Percentiles rank a stretch among this genome's conserved stretches.
phyloP scores from a whole-genome alignment of 2,329 filamentous ascomycete genomes.

The Blumeria hordei region DNA sequence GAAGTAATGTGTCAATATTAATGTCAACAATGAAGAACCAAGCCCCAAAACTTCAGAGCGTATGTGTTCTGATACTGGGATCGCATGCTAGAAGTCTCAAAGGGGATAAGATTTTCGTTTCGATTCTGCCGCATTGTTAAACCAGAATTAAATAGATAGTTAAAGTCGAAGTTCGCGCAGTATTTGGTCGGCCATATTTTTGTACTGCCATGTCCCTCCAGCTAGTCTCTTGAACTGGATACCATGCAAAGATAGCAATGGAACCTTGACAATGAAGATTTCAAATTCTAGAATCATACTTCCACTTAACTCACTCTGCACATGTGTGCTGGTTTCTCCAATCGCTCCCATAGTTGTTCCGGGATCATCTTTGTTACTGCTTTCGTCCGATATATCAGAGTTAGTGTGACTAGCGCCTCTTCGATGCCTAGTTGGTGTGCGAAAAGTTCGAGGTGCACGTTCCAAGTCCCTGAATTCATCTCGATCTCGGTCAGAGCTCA shows the following conservation, averaged over 20 bases:
- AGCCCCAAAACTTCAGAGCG: too few species aligned
- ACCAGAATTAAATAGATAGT: background rate
- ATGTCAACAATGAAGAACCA: too few species aligned
- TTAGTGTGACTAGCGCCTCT: conserved; percentile 57
- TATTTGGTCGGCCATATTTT: conserved; percentile 94
- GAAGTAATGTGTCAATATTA: too few species aligned
- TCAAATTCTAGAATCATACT: conserved; percentile 78
- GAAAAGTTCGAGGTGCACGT: conserved; percentile 24
- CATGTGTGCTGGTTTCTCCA: conserved; percentile 77
- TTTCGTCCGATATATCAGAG: conserved; percentile 68
- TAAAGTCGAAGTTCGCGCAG: conserved; percentile 62
- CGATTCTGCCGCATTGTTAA: background rate
- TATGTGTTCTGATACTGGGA: too few species aligned
- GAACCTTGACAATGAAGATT: conserved; percentile 94
- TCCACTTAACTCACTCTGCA: conserved; percentile 69
- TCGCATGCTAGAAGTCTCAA: too few species aligned
- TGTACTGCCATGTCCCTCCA: conserved; percentile 95
- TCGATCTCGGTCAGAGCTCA: conserved; percentile 31
- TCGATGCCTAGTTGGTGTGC: conserved; percentile 19
- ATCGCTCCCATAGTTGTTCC: conserved; percentile 34
- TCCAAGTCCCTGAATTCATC: conserved; percentile 47
- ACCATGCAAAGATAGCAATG: conserved; percentile 72
- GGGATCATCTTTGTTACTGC: conserved; percentile 30
- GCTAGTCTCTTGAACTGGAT: conserved; percentile 96
- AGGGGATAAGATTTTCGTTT: too few species aligned